phyloP scores from a whole-genome alignment of 805 yeast species.

The Starmerella gropengiesseri region DNA sequence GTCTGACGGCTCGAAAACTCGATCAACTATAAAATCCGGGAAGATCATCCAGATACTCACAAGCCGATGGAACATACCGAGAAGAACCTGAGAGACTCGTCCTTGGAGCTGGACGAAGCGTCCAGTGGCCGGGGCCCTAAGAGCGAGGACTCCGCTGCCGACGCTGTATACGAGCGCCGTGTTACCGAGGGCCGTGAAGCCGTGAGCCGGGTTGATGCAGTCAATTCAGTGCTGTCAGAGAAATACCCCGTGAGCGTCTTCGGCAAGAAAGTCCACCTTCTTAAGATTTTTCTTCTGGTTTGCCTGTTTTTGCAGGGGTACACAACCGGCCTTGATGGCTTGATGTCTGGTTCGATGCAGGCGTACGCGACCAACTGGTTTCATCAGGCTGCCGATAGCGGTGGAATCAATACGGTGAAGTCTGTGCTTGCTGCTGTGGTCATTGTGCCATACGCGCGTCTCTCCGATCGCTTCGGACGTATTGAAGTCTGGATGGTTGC shows the following conservation, averaged over 20 bases:
- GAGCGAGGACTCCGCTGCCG: neutral
- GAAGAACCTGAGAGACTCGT: neutral
- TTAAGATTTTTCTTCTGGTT: slow-evolving; percentile 31
- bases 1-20: too few relatives aligned
- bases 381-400: slow-evolving; percentile 41
- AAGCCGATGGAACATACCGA: too few relatives aligned
- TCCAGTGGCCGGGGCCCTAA: neutral
- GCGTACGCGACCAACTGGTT: slow-evolving; percentile 47
- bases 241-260: slow-evolving; percentile 1
- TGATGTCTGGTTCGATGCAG: slow-evolving; percentile 45
- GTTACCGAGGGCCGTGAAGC: slow-evolving; percentile 8
- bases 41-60: too few relatives aligned
- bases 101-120: neutral
- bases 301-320: slow-evolving; percentile 47
- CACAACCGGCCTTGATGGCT: slow-evolving; percentile 52
- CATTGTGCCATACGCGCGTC: slow-evolving; percentile 51
- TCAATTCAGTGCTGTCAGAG: slow-evolving; percentile 6
- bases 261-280: slow-evolving; percentile 4
- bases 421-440: slow-evolving; percentile 54
- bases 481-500: slow-evolving; percentile 40
- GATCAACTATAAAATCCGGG: too few relatives aligned
- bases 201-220: slow-evolving; percentile 13
- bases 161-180: neutral
- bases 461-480: slow-evolving; percentile 57
- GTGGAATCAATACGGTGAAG: slow-evolving; percentile 48